These are phyloP conservation scores for Ceratobasidium sp. DNA, from an alignment of 1,284 basidiomycete species.

Conservation along the genomic window DNA sequence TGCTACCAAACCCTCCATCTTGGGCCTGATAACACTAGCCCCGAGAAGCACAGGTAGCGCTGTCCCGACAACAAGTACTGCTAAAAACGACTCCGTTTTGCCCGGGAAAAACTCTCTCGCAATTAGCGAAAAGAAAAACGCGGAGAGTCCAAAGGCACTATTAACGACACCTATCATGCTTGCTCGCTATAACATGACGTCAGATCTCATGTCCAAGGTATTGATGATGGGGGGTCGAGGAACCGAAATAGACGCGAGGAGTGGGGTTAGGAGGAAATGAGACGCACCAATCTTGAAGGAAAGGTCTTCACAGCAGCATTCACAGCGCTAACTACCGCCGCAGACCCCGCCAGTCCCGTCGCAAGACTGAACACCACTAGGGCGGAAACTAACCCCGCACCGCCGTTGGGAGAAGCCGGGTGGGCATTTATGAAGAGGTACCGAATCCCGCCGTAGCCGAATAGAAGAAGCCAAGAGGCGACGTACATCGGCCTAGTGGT, in stretches of 20 bases:
- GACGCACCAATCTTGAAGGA: conserved; percentile 54
- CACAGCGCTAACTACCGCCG: conserved; percentile 55
- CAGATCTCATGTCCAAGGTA: background rate
- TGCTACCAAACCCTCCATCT: conserved; percentile 48
- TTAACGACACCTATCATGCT: conserved; percentile 80
- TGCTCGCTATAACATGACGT: conserved; percentile 64
- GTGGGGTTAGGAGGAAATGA: background rate
- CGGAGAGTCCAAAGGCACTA: conserved; percentile 88
- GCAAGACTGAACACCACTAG: conserved; percentile 18
- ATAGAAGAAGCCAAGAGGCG: conserved; percentile 67
- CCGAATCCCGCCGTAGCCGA: conserved; percentile 77
- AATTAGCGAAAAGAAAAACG: conserved; percentile 81
- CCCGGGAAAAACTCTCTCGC: conserved; percentile 77
- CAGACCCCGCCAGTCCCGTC: conserved; percentile 35
- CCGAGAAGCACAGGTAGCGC: conserved; percentile 77
- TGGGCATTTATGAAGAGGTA: conserved; percentile 66
- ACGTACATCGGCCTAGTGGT: conserved; percentile 53
- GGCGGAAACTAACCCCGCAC: background rate
- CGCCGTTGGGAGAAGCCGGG: conserved; percentile 47
- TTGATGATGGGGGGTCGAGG: conserved; percentile 62
- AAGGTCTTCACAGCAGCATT: conserved; percentile 60
- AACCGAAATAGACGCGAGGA: too few relatives aligned
- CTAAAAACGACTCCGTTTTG: conserved; percentile 76
- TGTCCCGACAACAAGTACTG: conserved; percentile 77
- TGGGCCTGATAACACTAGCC: conserved; percentile 67